These are phyloP conservation scores for Phyllosticta capitalensis DNA, from an alignment of 2,329 filamentous ascomycete species.

Conservation along the genomic window DNA sequence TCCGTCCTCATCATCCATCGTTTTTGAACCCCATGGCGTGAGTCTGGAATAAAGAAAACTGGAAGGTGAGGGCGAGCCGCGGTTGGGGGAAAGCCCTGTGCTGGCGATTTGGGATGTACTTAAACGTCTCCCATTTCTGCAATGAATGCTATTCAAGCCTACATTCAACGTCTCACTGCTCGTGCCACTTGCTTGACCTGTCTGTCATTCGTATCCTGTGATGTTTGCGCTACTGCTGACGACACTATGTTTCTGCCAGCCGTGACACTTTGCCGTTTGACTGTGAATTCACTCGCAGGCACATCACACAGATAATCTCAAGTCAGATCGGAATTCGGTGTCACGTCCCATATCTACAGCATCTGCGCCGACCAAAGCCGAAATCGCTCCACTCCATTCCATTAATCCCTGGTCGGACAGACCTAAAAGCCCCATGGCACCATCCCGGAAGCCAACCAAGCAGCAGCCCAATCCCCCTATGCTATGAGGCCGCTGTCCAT, in stretches of 20 bases:
- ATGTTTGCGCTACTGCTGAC: too few relatives aligned
- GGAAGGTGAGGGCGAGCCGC: conserved; percentile 11
- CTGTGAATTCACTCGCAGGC: too few relatives aligned
- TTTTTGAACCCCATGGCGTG: neutral
- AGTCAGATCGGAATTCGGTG: too few relatives aligned
- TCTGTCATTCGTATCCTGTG: neutral
- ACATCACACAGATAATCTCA: too few relatives aligned
- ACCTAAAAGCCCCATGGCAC: neutral
- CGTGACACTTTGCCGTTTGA: too few relatives aligned
- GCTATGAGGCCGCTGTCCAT: neutral
- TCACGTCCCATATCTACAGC: too few relatives aligned
- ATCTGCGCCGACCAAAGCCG: too few relatives aligned
- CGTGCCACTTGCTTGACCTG: neutral
- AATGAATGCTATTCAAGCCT: conserved; percentile 6
- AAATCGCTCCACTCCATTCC: too few relatives aligned
- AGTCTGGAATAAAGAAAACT: too few relatives aligned
- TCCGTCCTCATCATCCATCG: conserved; percentile 15
- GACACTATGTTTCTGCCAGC: neutral
- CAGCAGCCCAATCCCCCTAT: neutral
- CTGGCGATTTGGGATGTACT: conserved; percentile 70
- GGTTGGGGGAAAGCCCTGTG: conserved; percentile 97
- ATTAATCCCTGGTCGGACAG: too few relatives aligned
- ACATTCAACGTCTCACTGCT: neutral
- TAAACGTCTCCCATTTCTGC: conserved; percentile 62
- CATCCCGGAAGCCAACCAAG: neutral